Conservation (phyloP, 177 flowering plant genomes). For the Tripterygium wilfordii region DNA sequence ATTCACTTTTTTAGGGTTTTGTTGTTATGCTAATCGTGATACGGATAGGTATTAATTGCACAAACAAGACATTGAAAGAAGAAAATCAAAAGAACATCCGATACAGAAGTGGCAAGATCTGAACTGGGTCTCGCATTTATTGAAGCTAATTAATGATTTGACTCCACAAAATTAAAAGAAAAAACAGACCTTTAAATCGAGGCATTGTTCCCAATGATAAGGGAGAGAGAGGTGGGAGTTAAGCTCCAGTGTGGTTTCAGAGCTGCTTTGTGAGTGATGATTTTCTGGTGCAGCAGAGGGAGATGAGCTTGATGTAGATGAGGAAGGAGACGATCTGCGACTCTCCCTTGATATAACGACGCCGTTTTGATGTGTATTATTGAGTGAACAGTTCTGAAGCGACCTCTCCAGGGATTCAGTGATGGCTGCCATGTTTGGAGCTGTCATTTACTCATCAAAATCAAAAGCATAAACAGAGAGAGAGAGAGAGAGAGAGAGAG, state of each 20-base stretch:
- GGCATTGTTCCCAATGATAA: conserved; percentile 91
- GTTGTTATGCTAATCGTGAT: conserved; percentile 1
- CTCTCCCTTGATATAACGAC: no score
- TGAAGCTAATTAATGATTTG: conserved; percentile 2
- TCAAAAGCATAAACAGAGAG: conserved; percentile 1
- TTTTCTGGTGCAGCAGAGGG: conserved; percentile 10
- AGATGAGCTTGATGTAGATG: conserved; percentile 16
- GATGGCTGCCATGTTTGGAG: conserved; percentile 54
- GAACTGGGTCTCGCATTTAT: conserved; percentile 19
- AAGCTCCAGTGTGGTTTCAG: conserved; percentile 52
- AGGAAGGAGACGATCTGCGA: no score
- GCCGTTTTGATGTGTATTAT: no score
- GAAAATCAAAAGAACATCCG: not conserved
- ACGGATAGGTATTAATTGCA: not conserved
- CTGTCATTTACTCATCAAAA: conserved; percentile 26
- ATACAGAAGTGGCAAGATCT: conserved; percentile 10
- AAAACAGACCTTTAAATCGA: conserved; percentile 73
- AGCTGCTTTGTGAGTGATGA: conserved; percentile 4
- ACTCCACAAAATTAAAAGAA: conserved; percentile 4
- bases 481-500: conserved; percentile 7
- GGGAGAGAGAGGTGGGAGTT: conserved; percentile 76
- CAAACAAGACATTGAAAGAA: not conserved
- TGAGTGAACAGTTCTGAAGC: conserved; percentile 65
- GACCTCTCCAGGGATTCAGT: conserved; percentile 75
- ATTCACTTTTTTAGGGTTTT: conserved; percentile 1